phyloP scores from a whole-genome alignment of 345 rosid species.

The Aethionema arabicum region DNA sequence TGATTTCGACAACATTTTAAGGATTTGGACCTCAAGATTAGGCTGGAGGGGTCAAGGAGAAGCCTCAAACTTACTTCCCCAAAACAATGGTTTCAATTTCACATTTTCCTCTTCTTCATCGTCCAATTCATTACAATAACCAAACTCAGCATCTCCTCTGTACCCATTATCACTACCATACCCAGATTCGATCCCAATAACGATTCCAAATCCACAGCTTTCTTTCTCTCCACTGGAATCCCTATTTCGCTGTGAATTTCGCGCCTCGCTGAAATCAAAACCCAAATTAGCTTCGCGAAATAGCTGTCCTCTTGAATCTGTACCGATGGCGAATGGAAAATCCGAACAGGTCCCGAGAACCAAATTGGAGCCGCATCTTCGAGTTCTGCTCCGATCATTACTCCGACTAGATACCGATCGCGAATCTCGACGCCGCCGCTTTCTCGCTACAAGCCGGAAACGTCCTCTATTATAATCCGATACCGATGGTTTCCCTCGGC shows the following conservation, averaged over 20 bases:
- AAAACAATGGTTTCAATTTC: constrained; percentile 53
- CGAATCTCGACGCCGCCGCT: constrained; percentile 83
- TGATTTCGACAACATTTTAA: background rate
- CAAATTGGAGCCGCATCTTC: constrained; percentile 84
- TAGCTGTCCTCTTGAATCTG: constrained; percentile 97
- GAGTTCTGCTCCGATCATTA: constrained; percentile 86
- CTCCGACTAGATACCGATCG: constrained; percentile 90
- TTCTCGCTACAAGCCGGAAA: constrained; percentile 53
- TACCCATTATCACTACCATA: constrained; percentile 98
- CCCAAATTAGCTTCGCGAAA: constrained; percentile 81
- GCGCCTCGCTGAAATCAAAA: constrained; percentile 85
- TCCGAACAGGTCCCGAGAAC: constrained; percentile 91
- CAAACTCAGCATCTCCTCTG: constrained; percentile 94
- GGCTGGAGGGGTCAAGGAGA: background rate
- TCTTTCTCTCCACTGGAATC: constrained; percentile 57
- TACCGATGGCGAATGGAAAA: constrained; percentile 75
- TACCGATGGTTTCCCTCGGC: constrained; percentile 22
- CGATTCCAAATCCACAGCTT: constrained; percentile 45
- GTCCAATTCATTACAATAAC: constrained; percentile 89
- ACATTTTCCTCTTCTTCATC: constrained; percentile 85
- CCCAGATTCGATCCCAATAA: constrained; percentile 70
- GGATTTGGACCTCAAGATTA: background rate
- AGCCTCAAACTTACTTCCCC: constrained; percentile 65
- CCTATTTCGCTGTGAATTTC: constrained; percentile 58
- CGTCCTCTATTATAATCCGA: constrained; percentile 39